These are phyloP conservation scores for Paralagenidium karlingii DNA, from an alignment of 352 stramenopile species.

Conservation along the genomic window DNA sequence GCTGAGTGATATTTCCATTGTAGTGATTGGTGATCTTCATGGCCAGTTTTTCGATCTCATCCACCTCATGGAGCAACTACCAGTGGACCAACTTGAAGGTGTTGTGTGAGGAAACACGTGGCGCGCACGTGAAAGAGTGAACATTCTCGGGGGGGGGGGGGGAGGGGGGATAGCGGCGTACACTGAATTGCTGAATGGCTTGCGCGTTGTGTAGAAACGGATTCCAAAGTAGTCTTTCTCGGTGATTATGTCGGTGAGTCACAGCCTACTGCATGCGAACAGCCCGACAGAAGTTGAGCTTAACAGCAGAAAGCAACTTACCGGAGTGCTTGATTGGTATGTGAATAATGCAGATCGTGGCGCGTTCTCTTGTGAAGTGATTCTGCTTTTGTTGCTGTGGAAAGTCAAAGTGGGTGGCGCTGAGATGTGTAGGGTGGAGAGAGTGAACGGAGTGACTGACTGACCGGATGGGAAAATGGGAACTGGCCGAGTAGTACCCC, in stretches of 20 bases:
- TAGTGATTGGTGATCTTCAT: slow-evolving; percentile 76
- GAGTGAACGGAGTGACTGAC: too few relatives aligned
- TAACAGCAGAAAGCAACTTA: not conserved
- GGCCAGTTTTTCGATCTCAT: slow-evolving; percentile 73
- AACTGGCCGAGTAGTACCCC: slow-evolving; percentile 15
- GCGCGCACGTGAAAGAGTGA: too few relatives aligned
- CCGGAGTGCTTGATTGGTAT: not conserved
- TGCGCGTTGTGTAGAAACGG: slow-evolving; percentile 10
- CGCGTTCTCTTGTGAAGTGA: slow-evolving; percentile 71
- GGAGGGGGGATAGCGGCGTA: too few relatives aligned
- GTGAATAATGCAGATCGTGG: slow-evolving; percentile 27
- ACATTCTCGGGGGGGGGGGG: not conserved
- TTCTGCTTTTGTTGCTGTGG: slow-evolving; percentile 62
- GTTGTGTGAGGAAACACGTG: too few relatives aligned
- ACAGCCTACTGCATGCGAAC: too few relatives aligned
- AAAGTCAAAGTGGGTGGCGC: slow-evolving; percentile 25
- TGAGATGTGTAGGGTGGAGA: too few relatives aligned
- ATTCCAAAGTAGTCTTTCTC: slow-evolving; percentile 55
- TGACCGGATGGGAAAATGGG: not conserved
- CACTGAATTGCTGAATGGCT: not conserved
- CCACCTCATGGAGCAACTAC: slow-evolving; percentile 36
- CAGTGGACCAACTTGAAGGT: slow-evolving; percentile 21
- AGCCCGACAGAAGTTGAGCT: too few relatives aligned
- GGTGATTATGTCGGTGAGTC: slow-evolving; percentile 67
- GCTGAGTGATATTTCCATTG: too few relatives aligned